phyloP scores from a whole-genome alignment of 495 filamentous ascomycete genomes.

The Hyaloscypha finlandica region DNA sequence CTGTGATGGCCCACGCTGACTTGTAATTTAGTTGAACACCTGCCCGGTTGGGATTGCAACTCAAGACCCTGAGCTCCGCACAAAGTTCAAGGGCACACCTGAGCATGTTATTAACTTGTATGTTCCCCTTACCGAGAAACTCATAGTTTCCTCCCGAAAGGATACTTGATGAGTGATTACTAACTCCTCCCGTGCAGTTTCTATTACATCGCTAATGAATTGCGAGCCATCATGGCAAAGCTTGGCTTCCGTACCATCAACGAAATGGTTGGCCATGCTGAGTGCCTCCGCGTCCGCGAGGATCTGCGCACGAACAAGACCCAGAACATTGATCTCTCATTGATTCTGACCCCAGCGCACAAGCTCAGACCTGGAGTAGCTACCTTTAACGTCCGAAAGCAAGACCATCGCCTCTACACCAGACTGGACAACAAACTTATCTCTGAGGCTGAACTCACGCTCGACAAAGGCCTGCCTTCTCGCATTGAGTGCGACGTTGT shows the following conservation, averaged over 20 bases:
- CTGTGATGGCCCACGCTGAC: background rate
- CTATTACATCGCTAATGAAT: conserved; percentile 97
- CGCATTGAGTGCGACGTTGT: conserved; percentile 97
- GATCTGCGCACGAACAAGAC: conserved; percentile 90
- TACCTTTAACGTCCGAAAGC: conserved; percentile 98
- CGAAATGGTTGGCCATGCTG: conserved; percentile 96
- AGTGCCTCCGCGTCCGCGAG: conserved; percentile 83
- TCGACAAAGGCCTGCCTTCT: conserved; percentile 94
- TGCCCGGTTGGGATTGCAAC: conserved; percentile 98
- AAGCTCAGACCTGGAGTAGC: conserved; percentile 95
- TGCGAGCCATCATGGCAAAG: conserved; percentile 97
- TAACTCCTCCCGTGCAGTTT: conserved; percentile 48
- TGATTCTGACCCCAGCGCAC: conserved; percentile 95
- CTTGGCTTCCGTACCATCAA: conserved; percentile 95
- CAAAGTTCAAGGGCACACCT: conserved; percentile 92
- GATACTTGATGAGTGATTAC: no score
- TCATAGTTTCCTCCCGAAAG: no score
- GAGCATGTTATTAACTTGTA: conserved; percentile 98
- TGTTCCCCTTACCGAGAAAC: no score
- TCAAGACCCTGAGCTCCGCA: conserved; percentile 90
- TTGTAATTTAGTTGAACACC: conserved; percentile 61
- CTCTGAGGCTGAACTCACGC: conserved; percentile 91
- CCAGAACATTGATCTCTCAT: conserved; percentile 88
- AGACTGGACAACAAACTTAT: conserved; percentile 99
- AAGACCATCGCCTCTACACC: conserved; percentile 91